Evolutionary conservation across 2,329 filamentous ascomycete species (phyloP), one percentile per base, ranked within the genome.

Genomic region (Ceratocystiopsis brevicomis): DNA sequence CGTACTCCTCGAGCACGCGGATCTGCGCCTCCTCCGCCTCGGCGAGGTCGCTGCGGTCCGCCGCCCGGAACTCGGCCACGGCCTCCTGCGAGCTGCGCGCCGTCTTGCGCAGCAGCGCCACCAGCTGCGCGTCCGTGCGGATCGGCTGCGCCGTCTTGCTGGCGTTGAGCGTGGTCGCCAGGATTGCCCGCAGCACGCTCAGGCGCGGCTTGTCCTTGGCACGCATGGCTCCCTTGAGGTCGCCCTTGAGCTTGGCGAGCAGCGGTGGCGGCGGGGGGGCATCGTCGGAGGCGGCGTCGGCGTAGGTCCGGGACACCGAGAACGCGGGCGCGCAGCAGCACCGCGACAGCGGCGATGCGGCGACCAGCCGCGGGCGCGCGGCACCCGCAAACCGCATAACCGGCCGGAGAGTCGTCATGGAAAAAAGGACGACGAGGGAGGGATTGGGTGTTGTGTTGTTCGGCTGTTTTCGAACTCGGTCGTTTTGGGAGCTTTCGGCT

Each of bases 131-230:
- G 57, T 88, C 81, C 18, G 74, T 81, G 44, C 63, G 65, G 54
- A 87, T 73, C n/a, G 82, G 81, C 36, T 63, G 65, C 36, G 68
- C 55, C 14, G 80, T 84, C 61, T 87, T 87, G 56, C 76, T 78
- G 33, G 79, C 76, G 59, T 86, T 87, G 52, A 78, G 76, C 48
- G 80, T 75, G 48, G 79, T 71, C 32, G 79, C 67, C 49, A 87
- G 68, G 48, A 87, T 62, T 37, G 68, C 59, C 51, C 82, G 78
- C 40, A 88, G 68, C 35, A 83, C 80, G 36, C 70, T 63, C 21
- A 87, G 71, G 3, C 78, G 74, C 21, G 72, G 63, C 21, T 66
- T 60, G 54, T 81, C 75, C 58, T 78, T 80, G 51, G 66, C 66
- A 46, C 69, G 68, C 76, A 81, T 79, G 40, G 76, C 75, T 11